Evolutionary conservation across 495 filamentous ascomycete species (phyloP), one percentile per base, ranked within the genome.

Genomic region (Lentithecium fluviatile): DNA sequence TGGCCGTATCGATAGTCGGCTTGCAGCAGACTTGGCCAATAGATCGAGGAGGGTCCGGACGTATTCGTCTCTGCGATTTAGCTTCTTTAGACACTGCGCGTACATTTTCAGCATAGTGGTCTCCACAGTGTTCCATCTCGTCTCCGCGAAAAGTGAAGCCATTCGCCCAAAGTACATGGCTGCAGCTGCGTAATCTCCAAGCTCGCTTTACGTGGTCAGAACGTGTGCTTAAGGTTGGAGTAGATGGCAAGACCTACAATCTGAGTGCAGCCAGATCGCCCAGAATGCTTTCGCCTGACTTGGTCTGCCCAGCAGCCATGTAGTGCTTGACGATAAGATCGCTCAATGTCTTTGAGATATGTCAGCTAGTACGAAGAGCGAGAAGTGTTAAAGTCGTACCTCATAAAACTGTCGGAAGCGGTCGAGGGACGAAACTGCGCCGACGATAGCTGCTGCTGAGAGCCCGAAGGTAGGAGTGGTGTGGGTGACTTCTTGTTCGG

Each of bases 181-280:
- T 12, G 93, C 92, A 12, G 83, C 80, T 11, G 70, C 78, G 71
- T 85, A 93, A 62, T 97, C 88, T 19, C 79, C 76, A 8, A 88
- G 76, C 54, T 87, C 81, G 56, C 77, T 81, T 20, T 21, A 17
- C 34, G 0, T 29, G 17, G 29, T 68, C 23, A 66, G 62, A 37
- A 19, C 25, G 24, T 2, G 13, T 29, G 17, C 24, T 4, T n/a
- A 13, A 26, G 8, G n/a, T 52, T 12, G 1, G 2, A 10, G 5
- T 48, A 7, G 1, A 55, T 38, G 43, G 57, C 69, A 32, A 45
- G 34, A 77, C 84, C 60, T 77, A 83, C 76, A 86, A 95, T 73
- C 90, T 88, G 51, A 96, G 75, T 11, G 90, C 79, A 6, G 94
- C 94, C 24, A 97, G 81, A 71, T 98, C 94, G 15, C 90, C 88